phyloP scores from a whole-genome alignment of 805 yeast genomes.

The Pichia thaimueangensis region DNA sequence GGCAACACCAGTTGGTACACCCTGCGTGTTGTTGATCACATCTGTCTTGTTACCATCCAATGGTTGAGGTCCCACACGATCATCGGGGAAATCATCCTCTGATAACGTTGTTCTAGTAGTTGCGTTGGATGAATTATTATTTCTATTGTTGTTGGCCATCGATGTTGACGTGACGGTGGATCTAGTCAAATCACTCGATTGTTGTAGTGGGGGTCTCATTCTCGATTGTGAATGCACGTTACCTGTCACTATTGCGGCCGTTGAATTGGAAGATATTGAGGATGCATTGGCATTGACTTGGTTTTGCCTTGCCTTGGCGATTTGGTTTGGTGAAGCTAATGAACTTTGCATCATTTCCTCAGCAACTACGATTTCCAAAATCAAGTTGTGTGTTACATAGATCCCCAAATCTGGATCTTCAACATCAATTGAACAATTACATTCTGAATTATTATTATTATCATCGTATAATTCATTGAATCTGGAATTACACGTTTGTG shows the following conservation, averaged over 20 bases:
- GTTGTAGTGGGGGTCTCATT: conserved; percentile 1
- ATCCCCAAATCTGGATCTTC: conserved; percentile 78
- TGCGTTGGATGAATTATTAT: neutral
- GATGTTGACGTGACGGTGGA: neutral
- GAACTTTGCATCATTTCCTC: conserved; percentile 61
- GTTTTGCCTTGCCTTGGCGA: conserved; percentile 17
- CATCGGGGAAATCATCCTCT: conserved; percentile 17
- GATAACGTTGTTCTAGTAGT: conserved; percentile 1
- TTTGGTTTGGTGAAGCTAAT: conserved; percentile 17
- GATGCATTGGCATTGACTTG: conserved; percentile 4
- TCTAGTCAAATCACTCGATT: too few relatives aligned
- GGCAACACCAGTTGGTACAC: conserved; percentile 91
- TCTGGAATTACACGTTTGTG: conserved; percentile 29
- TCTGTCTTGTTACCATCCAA: conserved; percentile 24
- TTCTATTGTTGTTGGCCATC: neutral
- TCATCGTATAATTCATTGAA: conserved; percentile 19
- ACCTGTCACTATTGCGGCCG: conserved; percentile 14
- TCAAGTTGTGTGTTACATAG: conserved; percentile 64
- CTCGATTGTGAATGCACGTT: conserved; percentile 3
- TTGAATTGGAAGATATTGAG: conserved; percentile 12
- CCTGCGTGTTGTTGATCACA: conserved; percentile 34
- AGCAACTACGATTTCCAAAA: conserved; percentile 88
- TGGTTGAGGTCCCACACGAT: conserved; percentile 29
- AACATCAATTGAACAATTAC: conserved; percentile 68
- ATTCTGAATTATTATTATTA: conserved; percentile 31